phyloP scores from a whole-genome alignment of 805 yeast species.

The Kluyveromyces nonfermentans region DNA sequence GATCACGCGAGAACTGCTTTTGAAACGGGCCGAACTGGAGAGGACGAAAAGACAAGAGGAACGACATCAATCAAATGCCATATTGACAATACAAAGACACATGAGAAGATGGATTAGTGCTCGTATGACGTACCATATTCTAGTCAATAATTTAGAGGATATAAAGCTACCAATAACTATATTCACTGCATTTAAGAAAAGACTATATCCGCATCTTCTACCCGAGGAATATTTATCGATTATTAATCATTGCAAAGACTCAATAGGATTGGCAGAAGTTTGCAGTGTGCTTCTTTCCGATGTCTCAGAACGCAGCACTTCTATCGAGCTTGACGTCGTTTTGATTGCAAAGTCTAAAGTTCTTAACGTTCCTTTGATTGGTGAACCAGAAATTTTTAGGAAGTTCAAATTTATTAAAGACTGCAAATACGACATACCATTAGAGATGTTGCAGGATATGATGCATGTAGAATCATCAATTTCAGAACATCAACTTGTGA shows the following conservation, averaged over 20 bases:
- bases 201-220: not conserved
- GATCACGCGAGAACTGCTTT: constrained; percentile 32
- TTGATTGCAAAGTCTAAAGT: not conserved
- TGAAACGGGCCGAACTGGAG: constrained; percentile 59
- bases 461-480: not conserved
- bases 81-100: constrained; percentile 39
- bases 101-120: constrained; percentile 28
- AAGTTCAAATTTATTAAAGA: not conserved
- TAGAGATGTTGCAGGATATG: not conserved
- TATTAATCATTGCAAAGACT: not conserved
- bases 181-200: constrained; percentile 3
- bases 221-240: not conserved
- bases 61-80: constrained; percentile 42
- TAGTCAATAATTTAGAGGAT: not conserved
- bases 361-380: not conserved
- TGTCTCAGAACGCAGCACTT: constrained; percentile 1
- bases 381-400: not conserved
- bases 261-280: not conserved
- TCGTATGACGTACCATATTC: not conserved
- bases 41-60: constrained; percentile 54
- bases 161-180: not conserved
- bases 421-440: not conserved
- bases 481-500: not conserved
- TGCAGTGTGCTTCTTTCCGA: not conserved
- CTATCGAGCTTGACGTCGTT: not conserved